phyloP scores from a whole-genome alignment of 2,329 filamentous ascomycete genomes.

The Claviceps quebecensis region DNA sequence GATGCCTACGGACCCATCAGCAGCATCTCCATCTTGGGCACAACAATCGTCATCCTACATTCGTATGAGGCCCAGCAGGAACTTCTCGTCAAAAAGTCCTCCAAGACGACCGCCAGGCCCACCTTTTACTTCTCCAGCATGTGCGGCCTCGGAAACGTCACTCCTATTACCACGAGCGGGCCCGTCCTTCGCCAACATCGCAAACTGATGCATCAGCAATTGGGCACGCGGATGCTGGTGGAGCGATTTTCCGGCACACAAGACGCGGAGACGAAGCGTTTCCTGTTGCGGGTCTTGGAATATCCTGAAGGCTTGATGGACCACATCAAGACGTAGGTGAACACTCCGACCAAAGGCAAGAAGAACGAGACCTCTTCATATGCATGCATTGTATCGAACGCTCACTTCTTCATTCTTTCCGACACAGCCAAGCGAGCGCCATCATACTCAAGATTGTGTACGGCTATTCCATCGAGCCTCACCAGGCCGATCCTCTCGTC shows the following conservation, averaged over 20 bases:
- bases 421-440: background rate
- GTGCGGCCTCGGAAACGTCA: background rate
- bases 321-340: background rate
- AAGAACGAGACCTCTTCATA: background rate
- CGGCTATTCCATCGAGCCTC: constrained; percentile 18
- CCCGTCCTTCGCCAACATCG: background rate
- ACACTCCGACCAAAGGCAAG: no score
- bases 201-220: background rate
- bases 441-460: constrained; percentile 10
- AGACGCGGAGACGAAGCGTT: background rate
- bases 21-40: constrained; percentile 24
- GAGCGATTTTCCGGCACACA: background rate
- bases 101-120: constrained; percentile 22
- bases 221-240: background rate
- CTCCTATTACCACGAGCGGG: background rate
- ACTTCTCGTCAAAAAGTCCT: constrained; percentile 23
- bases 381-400: background rate
- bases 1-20: constrained; percentile 28
- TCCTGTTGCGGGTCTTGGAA: background rate
- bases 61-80: constrained; percentile 21
- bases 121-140: background rate
- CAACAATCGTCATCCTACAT: constrained; percentile 28
- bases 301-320: background rate
- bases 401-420: background rate
- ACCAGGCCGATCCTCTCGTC: constrained; percentile 17